These are phyloP conservation scores for Fusarium robinianum DNA, from an alignment of 2,329 filamentous ascomycete species.

Conservation along the genomic window DNA sequence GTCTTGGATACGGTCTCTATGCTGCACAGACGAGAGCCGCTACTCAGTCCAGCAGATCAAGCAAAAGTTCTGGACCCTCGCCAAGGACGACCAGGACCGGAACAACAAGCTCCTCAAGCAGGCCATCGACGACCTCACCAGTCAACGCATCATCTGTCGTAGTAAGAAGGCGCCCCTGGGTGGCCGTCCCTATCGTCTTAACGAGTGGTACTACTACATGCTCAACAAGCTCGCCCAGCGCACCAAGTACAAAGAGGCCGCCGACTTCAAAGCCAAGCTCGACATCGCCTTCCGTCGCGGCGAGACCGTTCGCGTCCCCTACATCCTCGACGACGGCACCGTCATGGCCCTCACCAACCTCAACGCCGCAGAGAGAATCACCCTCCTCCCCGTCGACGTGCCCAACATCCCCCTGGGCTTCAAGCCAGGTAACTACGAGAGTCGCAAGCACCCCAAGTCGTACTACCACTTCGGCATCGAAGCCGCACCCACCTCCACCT, in stretches of 20 bases:
- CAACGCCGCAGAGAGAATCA: constrained; percentile 61
- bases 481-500: constrained; percentile 65
- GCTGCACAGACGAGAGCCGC: constrained; percentile 54
- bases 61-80: constrained; percentile 57
- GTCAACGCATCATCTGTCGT: constrained; percentile 60
- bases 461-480: constrained; percentile 68
- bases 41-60: constrained; percentile 56
- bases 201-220: constrained; percentile 59
- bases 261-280: constrained; percentile 61
- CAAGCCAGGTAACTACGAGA: constrained; percentile 71
- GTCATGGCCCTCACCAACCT: constrained; percentile 71
- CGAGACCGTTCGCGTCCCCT: constrained; percentile 53
- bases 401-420: constrained; percentile 71
- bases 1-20: constrained; percentile 65
- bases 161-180: constrained; percentile 61
- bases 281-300: constrained; percentile 58
- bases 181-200: constrained; percentile 66
- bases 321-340: constrained; percentile 64
- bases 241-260: constrained; percentile 61
- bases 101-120: constrained; percentile 52
- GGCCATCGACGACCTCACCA: constrained; percentile 54
- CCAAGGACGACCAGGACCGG: constrained; percentile 43
- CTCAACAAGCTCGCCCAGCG: constrained; percentile 61
- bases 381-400: constrained; percentile 57
- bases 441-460: constrained; percentile 67